Evolutionary conservation across 1,284 basidiomycete species (phyloP).

Genomic region (Mycosarcoma maydis): DNA sequence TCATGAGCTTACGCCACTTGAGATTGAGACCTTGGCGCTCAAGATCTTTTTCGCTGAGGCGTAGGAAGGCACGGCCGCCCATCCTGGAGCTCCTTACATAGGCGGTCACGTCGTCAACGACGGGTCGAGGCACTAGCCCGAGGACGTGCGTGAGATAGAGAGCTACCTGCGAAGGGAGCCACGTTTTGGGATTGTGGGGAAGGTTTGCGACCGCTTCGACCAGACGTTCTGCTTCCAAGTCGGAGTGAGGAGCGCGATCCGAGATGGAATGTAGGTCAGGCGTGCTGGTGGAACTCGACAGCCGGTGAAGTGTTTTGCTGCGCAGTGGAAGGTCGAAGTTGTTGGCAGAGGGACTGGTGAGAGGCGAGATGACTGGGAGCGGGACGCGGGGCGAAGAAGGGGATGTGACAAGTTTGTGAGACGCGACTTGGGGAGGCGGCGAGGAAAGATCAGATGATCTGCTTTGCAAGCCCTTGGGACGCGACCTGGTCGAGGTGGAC

Average conservation of each 20-base stretch:
- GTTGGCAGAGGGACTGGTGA: slow-evolving; percentile 5
- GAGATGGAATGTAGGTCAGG: slow-evolving; percentile 14
- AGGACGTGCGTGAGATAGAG: slow-evolving; percentile 61
- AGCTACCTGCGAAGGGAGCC: slow-evolving; percentile 59
- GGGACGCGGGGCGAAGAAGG: slow-evolving; percentile 23
- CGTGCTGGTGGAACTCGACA: slow-evolving; percentile 26
- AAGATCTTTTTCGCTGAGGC: slow-evolving; percentile 55
- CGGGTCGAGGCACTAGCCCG: slow-evolving; percentile 54
- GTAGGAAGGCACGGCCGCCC: slow-evolving; percentile 56
- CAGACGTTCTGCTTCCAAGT: slow-evolving; percentile 26
- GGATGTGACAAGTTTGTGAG: slow-evolving; percentile 7
- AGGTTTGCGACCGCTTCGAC: slow-evolving; percentile 42
- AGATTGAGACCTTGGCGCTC: slow-evolving; percentile 55
- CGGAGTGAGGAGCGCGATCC: slow-evolving; percentile 14
- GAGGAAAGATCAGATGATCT: slow-evolving; percentile 5
- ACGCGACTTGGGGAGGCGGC: slow-evolving; percentile 5
- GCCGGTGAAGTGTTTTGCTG: slow-evolving; percentile 23
- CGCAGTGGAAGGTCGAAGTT: slow-evolving; percentile 18
- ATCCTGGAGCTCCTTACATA: slow-evolving; percentile 54
- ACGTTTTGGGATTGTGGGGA: slow-evolving; percentile 53
- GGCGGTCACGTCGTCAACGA: slow-evolving; percentile 59
- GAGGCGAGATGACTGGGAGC: slow-evolving; percentile 3
- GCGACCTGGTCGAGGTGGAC: slow-evolving; percentile 53
- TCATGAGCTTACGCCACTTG: slow-evolving; percentile 59
- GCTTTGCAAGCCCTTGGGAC: slow-evolving; percentile 44